Conservation (phyloP, 1,284 basidiomycete species). For the Xerocomus minutiporus region DNA sequence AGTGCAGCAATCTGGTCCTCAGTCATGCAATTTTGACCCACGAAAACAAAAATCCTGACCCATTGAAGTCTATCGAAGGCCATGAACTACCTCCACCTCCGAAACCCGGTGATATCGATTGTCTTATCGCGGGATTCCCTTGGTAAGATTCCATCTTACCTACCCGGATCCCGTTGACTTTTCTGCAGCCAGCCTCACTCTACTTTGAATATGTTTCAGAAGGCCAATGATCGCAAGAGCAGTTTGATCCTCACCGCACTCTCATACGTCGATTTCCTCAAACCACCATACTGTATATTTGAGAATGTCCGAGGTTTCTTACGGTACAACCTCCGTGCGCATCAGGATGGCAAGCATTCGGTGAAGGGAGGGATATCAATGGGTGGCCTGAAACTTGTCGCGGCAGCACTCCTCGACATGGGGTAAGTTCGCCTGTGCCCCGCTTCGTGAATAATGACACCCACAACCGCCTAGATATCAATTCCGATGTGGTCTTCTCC, state of each 20-base stretch:
- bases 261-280: conserved; percentile 59
- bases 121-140: conserved; percentile 66
- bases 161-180: conserved; percentile 3
- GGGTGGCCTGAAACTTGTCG: conserved; percentile 66
- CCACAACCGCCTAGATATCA: conserved; percentile 51
- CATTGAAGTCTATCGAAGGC: conserved; percentile 38
- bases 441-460: neutral
- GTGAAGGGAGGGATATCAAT: conserved; percentile 57
- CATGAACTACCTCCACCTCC: conserved; percentile 40
- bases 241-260: conserved; percentile 55
- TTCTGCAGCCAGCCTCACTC: conserved; percentile 50
- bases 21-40: conserved; percentile 49
- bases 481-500: conserved; percentile 55
- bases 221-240: conserved; percentile 49
- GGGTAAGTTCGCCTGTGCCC: conserved; percentile 38
- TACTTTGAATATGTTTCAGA: conserved; percentile 51
- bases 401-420: conserved; percentile 55
- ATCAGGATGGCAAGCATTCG: conserved; percentile 44
- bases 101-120: conserved; percentile 50
- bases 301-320: conserved; percentile 75
- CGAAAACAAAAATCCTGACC: conserved; percentile 35
- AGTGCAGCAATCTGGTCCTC: conserved; percentile 61
- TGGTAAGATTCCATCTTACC: conserved; percentile 42
- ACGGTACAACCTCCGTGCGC: conserved; percentile 48
- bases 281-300: conserved; percentile 58